A percentile compares a stretch with the other conserved stretches of the same genome.
Conservation (phyloP, 108 stramenopile genomes). For the Bacterosira constricta region DNA sequence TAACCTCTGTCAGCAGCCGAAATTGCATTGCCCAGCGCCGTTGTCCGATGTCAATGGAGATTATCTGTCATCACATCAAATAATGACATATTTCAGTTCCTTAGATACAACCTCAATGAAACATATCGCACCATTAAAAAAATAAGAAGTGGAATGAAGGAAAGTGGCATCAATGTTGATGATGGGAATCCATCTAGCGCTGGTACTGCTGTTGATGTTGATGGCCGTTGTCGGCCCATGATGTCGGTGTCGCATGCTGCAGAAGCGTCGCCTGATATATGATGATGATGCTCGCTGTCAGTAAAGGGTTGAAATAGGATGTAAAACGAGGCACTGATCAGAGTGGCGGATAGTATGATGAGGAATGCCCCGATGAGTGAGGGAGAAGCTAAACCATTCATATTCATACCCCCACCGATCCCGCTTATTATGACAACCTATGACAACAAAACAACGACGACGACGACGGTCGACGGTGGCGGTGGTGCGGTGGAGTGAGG, state of each 20-base stretch:
- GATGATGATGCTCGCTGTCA: too few species aligned
- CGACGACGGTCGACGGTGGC: too few species aligned
- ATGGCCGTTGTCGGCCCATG: background rate
- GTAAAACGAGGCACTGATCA: background rate
- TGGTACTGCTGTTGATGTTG: background rate
- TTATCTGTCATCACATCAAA: background rate
- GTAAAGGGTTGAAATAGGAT: too few species aligned
- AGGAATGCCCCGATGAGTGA: background rate
- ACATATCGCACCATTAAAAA: slow-evolving; percentile 37
- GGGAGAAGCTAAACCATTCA: too few species aligned
- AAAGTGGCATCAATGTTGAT: slow-evolving; percentile 9
- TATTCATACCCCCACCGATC: too few species aligned
- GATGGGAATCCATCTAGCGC: background rate
- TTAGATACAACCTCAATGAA: slow-evolving; percentile 24
- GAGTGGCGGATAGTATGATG: background rate
- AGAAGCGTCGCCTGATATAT: background rate
- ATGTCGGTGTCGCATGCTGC: background rate
- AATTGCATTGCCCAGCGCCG: too few species aligned
- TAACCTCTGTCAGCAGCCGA: too few species aligned
- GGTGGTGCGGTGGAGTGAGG: too few species aligned
- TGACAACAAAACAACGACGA: too few species aligned
- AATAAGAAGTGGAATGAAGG: slow-evolving; percentile 21
- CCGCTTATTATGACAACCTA: too few species aligned
- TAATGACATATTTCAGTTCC: too few species aligned
- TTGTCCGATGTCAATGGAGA: background rate